Conservation (phyloP, 2,329 filamentous ascomycete species). For the Ophiostoma montium region DNA sequence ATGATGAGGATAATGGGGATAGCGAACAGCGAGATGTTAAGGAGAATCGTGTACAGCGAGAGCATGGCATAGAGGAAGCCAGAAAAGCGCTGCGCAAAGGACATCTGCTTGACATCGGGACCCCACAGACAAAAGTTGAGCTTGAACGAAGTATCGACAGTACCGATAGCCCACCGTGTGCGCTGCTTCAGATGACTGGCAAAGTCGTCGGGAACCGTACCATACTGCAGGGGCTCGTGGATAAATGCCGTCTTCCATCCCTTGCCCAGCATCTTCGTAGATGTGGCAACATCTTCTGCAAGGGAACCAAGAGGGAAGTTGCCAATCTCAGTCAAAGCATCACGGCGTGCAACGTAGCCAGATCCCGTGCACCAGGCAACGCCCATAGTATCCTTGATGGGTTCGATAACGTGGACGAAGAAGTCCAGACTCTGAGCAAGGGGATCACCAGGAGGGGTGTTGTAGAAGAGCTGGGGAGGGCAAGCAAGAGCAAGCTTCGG, state of each 20-base stretch:
- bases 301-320: conserved; percentile 46
- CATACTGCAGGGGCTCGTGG: conserved; percentile 45
- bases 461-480: conserved; percentile 49
- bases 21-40: conserved; percentile 38
- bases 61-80: conserved; percentile 43
- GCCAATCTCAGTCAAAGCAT: conserved; percentile 45
- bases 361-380: conserved; percentile 50
- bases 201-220: conserved; percentile 43
- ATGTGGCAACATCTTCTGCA: conserved; percentile 46
- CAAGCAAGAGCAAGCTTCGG: conserved; percentile 42
- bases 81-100: conserved; percentile 40
- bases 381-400: conserved; percentile 34
- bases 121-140: conserved; percentile 46
- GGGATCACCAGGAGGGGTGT: conserved; percentile 42
- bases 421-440: conserved; percentile 43
- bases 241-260: conserved; percentile 50
- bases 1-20: conserved; percentile 44
- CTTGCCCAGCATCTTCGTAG: conserved; percentile 40
- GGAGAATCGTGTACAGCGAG: conserved; percentile 25
- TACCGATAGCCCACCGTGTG: conserved; percentile 40
- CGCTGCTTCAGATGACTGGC: conserved; percentile 42
- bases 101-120: conserved; percentile 37
- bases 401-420: conserved; percentile 40
- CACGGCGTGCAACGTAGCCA: conserved; percentile 43
- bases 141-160: conserved; percentile 44